Evolutionary conservation across 106 monocot species (phyloP).

Genomic region (Gastrodia elata): DNA sequence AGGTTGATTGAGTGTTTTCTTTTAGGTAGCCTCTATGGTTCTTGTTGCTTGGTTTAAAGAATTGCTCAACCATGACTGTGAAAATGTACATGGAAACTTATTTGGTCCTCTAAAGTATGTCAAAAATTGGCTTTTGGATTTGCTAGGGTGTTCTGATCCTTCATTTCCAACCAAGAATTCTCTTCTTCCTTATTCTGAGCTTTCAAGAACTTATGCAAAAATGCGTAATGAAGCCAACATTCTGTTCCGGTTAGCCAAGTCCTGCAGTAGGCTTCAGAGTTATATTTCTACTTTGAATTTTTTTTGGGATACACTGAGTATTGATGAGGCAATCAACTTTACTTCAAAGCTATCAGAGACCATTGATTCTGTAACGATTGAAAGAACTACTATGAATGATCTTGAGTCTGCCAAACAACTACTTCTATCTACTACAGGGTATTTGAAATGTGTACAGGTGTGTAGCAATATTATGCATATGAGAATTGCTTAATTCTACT

Average conservation of each 20-base stretch:
- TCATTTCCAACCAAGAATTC: conserved; percentile 87
- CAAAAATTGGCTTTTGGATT: conserved; percentile 62
- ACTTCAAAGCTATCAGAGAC: conserved; percentile 43
- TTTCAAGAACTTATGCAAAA: conserved; percentile 83
- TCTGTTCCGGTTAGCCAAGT: conserved; percentile 30
- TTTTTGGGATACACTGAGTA: conserved; percentile 31
- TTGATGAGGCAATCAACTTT: conserved; percentile 66
- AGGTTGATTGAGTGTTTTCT: conserved; percentile 9
- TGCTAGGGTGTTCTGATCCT: conserved; percentile 78
- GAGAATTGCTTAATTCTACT: neutral
- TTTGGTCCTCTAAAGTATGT: conserved; percentile 24
- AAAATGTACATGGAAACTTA: conserved; percentile 11
- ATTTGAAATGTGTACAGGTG: conserved; percentile 95
- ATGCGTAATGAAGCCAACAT: conserved; percentile 76
- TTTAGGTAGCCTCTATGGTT: conserved; percentile 78
- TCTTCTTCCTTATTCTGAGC: conserved; percentile 78
- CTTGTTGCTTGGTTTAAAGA: conserved; percentile 92
- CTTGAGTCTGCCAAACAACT: conserved; percentile 64
- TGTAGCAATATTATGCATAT: neutral
- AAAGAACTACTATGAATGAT: conserved; percentile 33
- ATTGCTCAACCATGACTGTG: conserved; percentile 26
- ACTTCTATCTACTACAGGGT: conserved; percentile 72
- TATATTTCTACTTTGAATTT: conserved; percentile 20
- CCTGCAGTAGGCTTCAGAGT: conserved; percentile 36
- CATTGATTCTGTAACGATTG: conserved; percentile 21